Evolutionary conservation across 2,329 filamentous ascomycete species (phyloP), one percentile per base, ranked within the genome.

Genomic region (Tricladium varicosporioides): DNA sequence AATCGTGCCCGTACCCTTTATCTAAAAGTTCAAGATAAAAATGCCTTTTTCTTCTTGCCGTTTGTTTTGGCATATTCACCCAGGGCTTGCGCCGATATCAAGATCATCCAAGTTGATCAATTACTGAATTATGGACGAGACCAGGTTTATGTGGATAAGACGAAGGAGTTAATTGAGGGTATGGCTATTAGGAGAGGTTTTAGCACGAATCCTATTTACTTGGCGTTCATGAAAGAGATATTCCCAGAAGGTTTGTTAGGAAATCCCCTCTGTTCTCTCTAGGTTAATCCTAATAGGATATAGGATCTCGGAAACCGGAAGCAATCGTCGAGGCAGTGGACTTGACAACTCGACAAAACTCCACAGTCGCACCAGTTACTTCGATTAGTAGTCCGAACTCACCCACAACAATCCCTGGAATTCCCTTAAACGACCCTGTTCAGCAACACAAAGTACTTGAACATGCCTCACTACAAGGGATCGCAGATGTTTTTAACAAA

Each of bases 401-500:
- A 48, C 33, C 49, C n/a, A 51, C 11, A 42, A 22, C 33, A 43
- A 16, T 51, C 49, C 31, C 33, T 36, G 32, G 13, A 22, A 13
- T 31, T 5, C 19, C 49, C n/a, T 19, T 43, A 19, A 51, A 33
- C 33, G 33, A 42, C 33, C 19, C n/a, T 36, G 13, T 33, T 51
- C 15, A 40, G 49, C 49, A 22, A 14, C 5, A n/a, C 31, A 15
- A n/a, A 22, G 31, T 51, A 36, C n/a, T 42, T 18, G 49, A 43
- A 42, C 15, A 48, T 32, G 48, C 45, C 45, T 54, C 15, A 54
- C 33, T 14, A 49, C 31, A 49, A 54, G 52, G 52, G 52, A 54
- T 54, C 15, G 33, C 32, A 31, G 50, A 54, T 14, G 44, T 49
- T 49, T 54, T 54, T 43, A 18, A 43, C 8, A 16, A 54, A 44